These are phyloP conservation scores for Thalassiosira livingstoniorum DNA, from an alignment of 352 stramenopile genomes.

Conservation along the genomic window DNA sequence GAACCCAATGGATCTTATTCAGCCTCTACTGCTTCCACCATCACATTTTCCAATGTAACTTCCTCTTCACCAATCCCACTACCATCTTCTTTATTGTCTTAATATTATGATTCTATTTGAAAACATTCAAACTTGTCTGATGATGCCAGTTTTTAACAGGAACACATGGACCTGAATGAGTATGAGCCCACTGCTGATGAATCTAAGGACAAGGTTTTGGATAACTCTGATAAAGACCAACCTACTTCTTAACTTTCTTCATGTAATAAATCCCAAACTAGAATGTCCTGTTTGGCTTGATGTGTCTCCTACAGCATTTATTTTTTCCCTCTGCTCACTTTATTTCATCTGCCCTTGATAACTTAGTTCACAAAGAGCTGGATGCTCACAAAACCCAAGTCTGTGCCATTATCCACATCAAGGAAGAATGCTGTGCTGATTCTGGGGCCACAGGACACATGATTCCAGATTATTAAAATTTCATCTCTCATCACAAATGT, in stretches of 20 bases:
- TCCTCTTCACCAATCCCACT: neutral
- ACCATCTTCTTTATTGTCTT: neutral
- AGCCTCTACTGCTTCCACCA: no score
- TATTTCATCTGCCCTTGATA: neutral
- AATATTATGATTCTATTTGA: neutral
- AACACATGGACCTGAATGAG: neutral
- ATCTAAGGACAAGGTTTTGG: neutral
- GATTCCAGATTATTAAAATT: conserved; percentile 15
- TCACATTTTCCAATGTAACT: no score
- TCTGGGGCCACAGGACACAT: conserved; percentile 27
- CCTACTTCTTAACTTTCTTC: no score
- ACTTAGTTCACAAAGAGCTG: neutral
- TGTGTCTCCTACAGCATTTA: neutral
- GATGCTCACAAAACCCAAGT: neutral
- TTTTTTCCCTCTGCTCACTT: neutral
- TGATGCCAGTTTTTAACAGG: neutral
- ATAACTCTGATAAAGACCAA: neutral
- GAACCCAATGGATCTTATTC: no score
- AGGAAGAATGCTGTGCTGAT: conserved; percentile 10
- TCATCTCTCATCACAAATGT: conserved; percentile 14
- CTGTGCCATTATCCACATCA: neutral
- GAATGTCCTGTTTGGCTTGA: neutral
- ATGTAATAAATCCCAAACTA: no score
- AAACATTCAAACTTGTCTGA: neutral
- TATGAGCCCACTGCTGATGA: neutral